A percentile compares a stretch with the other conserved stretches of the same genome.
These are phyloP conservation scores for Otatea glauca DNA, from an alignment of 176 grass and related monocot genomes.

Conservation along the genomic window DNA sequence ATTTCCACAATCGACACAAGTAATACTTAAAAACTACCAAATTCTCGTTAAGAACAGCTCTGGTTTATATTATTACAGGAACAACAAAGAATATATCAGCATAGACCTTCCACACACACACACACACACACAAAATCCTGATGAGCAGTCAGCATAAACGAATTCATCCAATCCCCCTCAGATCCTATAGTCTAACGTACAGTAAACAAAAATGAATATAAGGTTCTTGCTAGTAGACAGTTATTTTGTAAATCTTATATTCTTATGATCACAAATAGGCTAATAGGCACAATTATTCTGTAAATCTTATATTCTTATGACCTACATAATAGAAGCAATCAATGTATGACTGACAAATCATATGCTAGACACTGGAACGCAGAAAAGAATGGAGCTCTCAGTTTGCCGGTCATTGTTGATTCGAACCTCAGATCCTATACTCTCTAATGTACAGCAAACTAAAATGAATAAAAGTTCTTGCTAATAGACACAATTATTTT, in stretches of 20 bases:
- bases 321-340: conserved; percentile 12
- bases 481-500: not conserved
- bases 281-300: not conserved
- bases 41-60: conserved; percentile 4
- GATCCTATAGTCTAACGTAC: not conserved
- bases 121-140: not conserved
- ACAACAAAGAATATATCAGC: not conserved
- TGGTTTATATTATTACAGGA: not conserved
- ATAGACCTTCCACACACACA: not conserved
- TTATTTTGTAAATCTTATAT: not conserved
- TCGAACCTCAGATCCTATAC: not conserved
- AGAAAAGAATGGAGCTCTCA: not conserved
- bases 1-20: not conserved
- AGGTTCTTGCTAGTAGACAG: conserved; percentile 13
- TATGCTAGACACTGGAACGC: not conserved
- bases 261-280: not conserved
- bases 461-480: conserved; percentile 7
- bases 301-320: not conserved
- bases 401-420: not conserved
- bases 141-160: conserved; percentile 8
- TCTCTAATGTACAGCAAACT: not conserved
- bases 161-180: not conserved
- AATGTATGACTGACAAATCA: not conserved
- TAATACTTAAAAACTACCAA: not conserved
- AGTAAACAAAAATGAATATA: not conserved